Evolutionary conservation across 192 early-diverging fungal species (phyloP), one percentile per base, ranked within the genome.

Genomic region (Anaeromyces robustus): DNA sequence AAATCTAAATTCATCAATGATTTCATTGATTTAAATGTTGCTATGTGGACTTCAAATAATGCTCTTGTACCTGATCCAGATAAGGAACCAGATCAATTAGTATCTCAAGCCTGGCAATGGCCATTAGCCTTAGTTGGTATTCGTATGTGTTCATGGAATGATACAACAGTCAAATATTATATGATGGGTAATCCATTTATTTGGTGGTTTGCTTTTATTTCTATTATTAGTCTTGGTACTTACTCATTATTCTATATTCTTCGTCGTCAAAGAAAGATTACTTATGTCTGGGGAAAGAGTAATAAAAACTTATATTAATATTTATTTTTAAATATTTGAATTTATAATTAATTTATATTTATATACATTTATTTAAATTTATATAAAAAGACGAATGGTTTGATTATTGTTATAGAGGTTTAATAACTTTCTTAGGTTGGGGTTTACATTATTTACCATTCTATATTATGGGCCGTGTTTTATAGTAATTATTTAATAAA

Each of bases 371-470:
- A 19, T 16, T 3, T n/a, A 52, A 4, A 34, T 34, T 34, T 7
- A 7, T 34, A 34, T 34, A n/a, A 14, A 12, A 39, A 68, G 52
- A 68, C 28, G 52, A 68, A n/a, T 68, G 52, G 52, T 68, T n/a
- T 68, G 52, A 68, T 9, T 68, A 68, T n/a, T 68, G 52, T n/a
- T 68, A 68, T 68, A 68, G 80, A 80, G 80, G 29, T 19, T 30
- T 30, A 30, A 59, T 96, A 80, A 88, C 93, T 68, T 87, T 92
- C 30, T 77, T 90, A 18, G 94, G 91, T 18, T 98, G 95, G 95
- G 82, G 84, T 28, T 85, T 94, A 59, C 96, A 97, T 86, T 96
- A 94, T 83, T 41, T 94, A 16, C 94, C 95, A 26, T 97, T 97
- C 85, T 95, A 93, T 86, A 82, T 95, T 26, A 96, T 97, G 95